A percentile compares a stretch with the other conserved stretches of the same genome.
phyloP scores from a whole-genome alignment of 805 yeast genomes.

The Sungouiozyma intestinalis region DNA sequence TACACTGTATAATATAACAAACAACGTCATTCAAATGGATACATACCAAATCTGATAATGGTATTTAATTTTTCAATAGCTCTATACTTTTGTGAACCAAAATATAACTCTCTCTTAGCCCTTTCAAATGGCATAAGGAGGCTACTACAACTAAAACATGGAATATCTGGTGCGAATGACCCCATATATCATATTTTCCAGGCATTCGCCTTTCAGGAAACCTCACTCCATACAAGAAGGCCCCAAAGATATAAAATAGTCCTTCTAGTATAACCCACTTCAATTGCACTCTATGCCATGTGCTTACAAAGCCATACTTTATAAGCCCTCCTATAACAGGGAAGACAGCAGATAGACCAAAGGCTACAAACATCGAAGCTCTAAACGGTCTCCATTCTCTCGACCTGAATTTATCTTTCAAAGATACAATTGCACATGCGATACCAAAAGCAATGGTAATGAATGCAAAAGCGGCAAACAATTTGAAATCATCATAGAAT shows the following conservation, averaged over 20 bases:
- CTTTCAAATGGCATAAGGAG: constrained; percentile 62
- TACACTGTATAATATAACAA: no score
- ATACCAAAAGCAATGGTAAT: constrained; percentile 47
- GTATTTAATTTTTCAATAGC: no score
- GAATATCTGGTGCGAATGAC: constrained; percentile 80
- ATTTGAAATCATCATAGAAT: constrained; percentile 34
- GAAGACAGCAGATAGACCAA: constrained; percentile 68
- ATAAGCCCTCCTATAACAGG: constrained; percentile 52
- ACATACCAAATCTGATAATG: no score
- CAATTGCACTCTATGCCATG: constrained; percentile 43
- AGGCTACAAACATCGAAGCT: constrained; percentile 66
- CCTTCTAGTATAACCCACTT: constrained; percentile 64
- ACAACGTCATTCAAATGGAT: no score
- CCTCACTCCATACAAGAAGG: constrained; percentile 64
- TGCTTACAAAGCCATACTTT: constrained; percentile 39
- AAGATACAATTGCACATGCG: constrained; percentile 51
- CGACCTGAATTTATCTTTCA: constrained; percentile 56
- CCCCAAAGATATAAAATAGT: constrained; percentile 65
- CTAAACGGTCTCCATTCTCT: constrained; percentile 66
- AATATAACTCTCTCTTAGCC: constrained; percentile 46
- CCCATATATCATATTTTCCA: constrained; percentile 57
- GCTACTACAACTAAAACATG: constrained; percentile 72
- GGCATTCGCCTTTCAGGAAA: constrained; percentile 64
- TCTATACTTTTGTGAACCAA: constrained; percentile 33
- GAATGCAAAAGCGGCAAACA: constrained; percentile 31